Evolutionary conservation across 1,284 basidiomycete genomes (phyloP), one percentile per base, ranked within the genome.

Genomic region (Exobasidium cylindrosporum): DNA sequence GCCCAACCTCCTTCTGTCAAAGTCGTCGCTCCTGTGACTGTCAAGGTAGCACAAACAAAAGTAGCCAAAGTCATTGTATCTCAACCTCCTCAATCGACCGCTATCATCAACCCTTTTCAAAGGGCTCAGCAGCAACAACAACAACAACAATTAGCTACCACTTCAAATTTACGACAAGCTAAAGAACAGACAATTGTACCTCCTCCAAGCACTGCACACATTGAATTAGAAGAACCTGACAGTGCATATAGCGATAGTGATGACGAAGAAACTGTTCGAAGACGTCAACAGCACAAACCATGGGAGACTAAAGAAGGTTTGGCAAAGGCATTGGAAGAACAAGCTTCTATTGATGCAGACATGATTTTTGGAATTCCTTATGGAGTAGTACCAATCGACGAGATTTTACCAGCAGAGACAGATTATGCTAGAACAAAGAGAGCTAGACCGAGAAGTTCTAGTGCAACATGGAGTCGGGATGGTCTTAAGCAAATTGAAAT

Each of bases 231-330:
- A 7, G 73, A 75, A 43, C 70, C 76, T 24, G 66, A 65, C 10
- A 70, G 66, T 47, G 76, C 75, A 46, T 78, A 78, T 59, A 77
- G 74, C 5, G 74, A 78, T 61, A 74, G 72, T 47, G 76, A 77
- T 14, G 75, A 77, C 49, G 74, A 77, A 60, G 72, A 69, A 50
- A 73, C 73, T 29, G 66, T 74, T 26, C 65, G 65, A 28, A 70
- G 68, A 64, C 68, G 76, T 29, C 67, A 69, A 31, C 66, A 67
- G n/a, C 70, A 74, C 63, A 70, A 73, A 17, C 53, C 62, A 24
- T 78, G 76, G 76, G 74, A 74, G 14, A 73, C 72, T 24, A 70
- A 74, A 0, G 70, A 66, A n/a, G 70, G 64, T 17, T 46, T 78
- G 58, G 62, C 75, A 29, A 69, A 66, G 17, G 61, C 69, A 26